Base-by-base conservation (phyloP, 768 basidiomycete species). In the Naganishia randhawae region DNA sequence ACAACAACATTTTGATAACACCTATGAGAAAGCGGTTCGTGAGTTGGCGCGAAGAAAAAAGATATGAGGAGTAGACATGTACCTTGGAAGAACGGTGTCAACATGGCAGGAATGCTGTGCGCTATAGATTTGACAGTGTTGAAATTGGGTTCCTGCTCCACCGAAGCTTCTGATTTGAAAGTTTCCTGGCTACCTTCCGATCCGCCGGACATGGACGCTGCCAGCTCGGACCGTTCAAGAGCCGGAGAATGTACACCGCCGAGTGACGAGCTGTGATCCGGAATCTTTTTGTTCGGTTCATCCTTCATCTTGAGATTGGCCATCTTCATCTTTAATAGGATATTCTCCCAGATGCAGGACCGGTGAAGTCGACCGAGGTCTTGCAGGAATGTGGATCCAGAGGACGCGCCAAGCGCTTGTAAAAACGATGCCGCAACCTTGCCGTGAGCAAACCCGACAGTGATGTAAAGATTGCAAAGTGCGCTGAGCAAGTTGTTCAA, bases 391-490 rank as follows among this genome's bases (percentile, higher is more conserved):
- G 86, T 82, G 19, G 85, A 83, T 19, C 86, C 83, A 27, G 85
- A 85, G 27, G 84, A 84, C 25, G 82, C 84, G 84, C 88, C 88
- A 53, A 96, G 80, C 4, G 86, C 87, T 73, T 90, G 87, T 37
- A 95, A 84, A 42, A 94, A 83, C 1, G 86, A 82, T 10, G 88
- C 86, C 0, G 89, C 86, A 31, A 87, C 85, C 66, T 92, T 85
- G 42, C 89, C 87, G 74, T 93, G 91, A 25, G 88, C 85, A 77
- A 89, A 91, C 8, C 89, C 88, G 22, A 89, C 86, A 33, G 88
- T 90, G 6, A 87, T 85, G 79, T 93, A 93, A 19, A 93, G 86
- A 73, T 96, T 93, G 8, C 90, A 89, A 61, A 96, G 85, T 48
- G 94, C 81, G 22, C 88, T 88, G 64, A 92, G 84, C 22, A 90